Evolutionary conservation across 768 basidiomycete genomes (phyloP), one percentile per base, ranked within the genome.

Genomic region (Suillus brevipes): DNA sequence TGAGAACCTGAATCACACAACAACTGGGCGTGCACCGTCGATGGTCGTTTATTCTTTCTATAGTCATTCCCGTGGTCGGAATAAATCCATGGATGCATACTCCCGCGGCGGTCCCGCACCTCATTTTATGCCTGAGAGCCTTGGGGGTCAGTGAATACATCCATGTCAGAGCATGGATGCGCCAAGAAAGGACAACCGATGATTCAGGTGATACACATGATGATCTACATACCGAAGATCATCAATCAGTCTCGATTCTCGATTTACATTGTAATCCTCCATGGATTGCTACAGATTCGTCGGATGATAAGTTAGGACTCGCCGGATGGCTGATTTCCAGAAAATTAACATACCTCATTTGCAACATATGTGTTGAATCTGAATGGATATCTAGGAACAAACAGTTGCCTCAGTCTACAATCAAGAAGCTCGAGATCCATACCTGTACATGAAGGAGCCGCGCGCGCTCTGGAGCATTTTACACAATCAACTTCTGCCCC

Each of bases 401-500:
- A 36, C 12, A 3, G 20, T n/a, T 6, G 3, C 20, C n/a, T 55
- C 20, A 55, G 31, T 55, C 34, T 37, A n/a, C 20, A 13, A 55
- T 34, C 34, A 55, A 55, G 34, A 55, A 55, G 12, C 20, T 28
- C 57, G 13, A 57, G 4, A 25, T 37, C 7, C n/a, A 57, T 37
- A 57, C 56, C 56, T 57, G 23, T 36, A 23, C 13, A 38, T 16
- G 8, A 13, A 37, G 34, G 20, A 36, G 5, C 23, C 16, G 40
- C 18, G 38, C 23, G 16, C 14, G 16, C 16, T 28, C 38, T 10
- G 18, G 2, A 38, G 38, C 16, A 38, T 25, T 40, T 10, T 42
- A 31, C 40, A 3, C 58, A 42, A 20, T 12, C 28, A 73, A 62
- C 45, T n/a, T 66, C 37, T 40, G 69, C 14, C 94, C 93, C 75